phyloP scores from a whole-genome alignment of 257 asterid genomes.

The Gentiana straminea region DNA sequence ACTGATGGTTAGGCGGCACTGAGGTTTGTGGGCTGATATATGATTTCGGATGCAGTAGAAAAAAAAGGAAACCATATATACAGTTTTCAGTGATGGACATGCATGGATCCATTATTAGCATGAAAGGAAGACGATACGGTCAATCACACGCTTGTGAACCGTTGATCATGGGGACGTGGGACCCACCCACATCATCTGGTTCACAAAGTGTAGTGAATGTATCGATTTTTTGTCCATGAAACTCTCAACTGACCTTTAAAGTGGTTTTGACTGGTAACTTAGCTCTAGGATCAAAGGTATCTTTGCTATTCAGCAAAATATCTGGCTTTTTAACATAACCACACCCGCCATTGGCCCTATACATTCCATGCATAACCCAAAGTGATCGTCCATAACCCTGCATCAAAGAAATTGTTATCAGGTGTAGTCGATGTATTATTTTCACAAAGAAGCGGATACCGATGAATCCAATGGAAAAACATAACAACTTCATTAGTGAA shows the following conservation, averaged over 20 bases:
- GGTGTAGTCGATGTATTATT: background rate
- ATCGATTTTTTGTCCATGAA: background rate
- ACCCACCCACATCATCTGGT: too few relatives aligned
- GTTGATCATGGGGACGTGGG: too few relatives aligned
- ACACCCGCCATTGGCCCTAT: conserved; percentile 81
- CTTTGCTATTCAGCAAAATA: conserved; percentile 41
- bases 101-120: too few relatives aligned
- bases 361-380: conserved; percentile 97
- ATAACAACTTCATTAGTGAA: background rate
- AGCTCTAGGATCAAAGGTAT: conserved; percentile 54
- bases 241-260: conserved; percentile 44
- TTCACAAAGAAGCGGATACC: background rate
- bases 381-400: conserved; percentile 96
- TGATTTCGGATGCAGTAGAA: too few relatives aligned
- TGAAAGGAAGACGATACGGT: too few relatives aligned
- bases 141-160: too few relatives aligned
- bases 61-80: too few relatives aligned
- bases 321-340: conserved; percentile 85
- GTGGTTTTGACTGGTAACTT: conserved; percentile 51
- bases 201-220: too few relatives aligned
- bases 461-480: too few relatives aligned
- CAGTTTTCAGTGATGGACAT: too few relatives aligned
- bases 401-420: conserved; percentile 9
- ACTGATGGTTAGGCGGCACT: too few relatives aligned
- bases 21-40: too few relatives aligned